Evolutionary conservation across 1,284 basidiomycete species (phyloP), one percentile per base, ranked within the genome.

Genomic region (Schizopora paradoxa): DNA sequence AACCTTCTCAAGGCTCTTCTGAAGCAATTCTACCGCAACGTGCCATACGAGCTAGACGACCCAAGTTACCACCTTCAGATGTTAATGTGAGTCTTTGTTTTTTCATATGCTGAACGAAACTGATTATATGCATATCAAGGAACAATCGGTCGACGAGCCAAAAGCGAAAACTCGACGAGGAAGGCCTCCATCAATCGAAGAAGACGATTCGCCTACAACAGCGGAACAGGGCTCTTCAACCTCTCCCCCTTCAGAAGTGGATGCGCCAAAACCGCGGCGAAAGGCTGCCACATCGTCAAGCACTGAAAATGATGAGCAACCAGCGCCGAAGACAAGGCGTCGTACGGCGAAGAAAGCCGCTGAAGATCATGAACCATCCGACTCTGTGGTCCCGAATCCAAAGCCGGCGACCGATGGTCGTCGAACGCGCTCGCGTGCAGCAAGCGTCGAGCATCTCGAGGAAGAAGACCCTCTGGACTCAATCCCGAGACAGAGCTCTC

Each of bases 381-480:
- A 18, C 18, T n/a, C n/a, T n/a, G n/a, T n/a, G n/a, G n/a, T n/a
- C n/a, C n/a, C n/a, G n/a, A n/a, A n/a, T n/a, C 27, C 29, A 43
- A 23, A 29, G 25, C 23, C 33, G 18, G 34, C 38, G 3, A 28
- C 21, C n/a, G 25, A 23, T n/a, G 34, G 48, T 14, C 44, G 48
- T 10, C 32, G 33, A 16, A 50, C 48, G 2, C 43, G 48, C 7
- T 38, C 48, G 7, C 48, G 48, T 13, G 45, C 48, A 14, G 43
- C 29, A 19, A 50, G 48, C 21, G 38, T 41, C 25, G 49, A 55
- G n/a, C n/a, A n/a, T 22, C 29, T 43, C 19, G 38, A 43, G 18
- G 51, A 49, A 14, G 44, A 55, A 25, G 56, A 54, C 25, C 51
- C 48, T 1, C 50, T 49, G 2, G 56, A 55, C 23, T 16, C 54